Base-by-base conservation (phyloP, 495 filamentous ascomycete genomes). In the Hypoxylon fragiforme region DNA sequence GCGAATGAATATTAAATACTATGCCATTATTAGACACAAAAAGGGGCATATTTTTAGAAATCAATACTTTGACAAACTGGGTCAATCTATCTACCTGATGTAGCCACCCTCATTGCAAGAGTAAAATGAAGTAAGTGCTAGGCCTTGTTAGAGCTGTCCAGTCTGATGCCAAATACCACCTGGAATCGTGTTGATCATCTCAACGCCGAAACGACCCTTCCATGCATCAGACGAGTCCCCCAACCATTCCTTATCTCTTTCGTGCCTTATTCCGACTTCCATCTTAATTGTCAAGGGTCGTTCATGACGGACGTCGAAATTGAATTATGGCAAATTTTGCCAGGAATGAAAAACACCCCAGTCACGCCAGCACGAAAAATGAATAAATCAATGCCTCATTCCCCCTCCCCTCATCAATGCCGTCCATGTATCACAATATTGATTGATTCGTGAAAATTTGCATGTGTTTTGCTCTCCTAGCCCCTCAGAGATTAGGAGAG, bases 401-500 rank as follows among this genome's bases (percentile, higher is more conserved):
- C 50, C 54, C 19, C 46, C 40, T 54, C 54, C 54, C 19, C 46
- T 54, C 54, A 19, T 59, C 54, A 38, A 54, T 63, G 49, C 48
- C 45, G 35, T 42, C 49, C 49, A 30, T 28, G 39, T 50, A 50
- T 38, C 44, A 35, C 30, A 36, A 50, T 61, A 31, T 50, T 35
- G n/a, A 31, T 50, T 35, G n/a, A 32, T 36, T 21, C 18, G 28
- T 26, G 32, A 38, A 38, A 21, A 14, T 40, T 39, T 13, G 35
- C 39, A 26, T 12, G 48, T 37, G 11, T 22, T 37, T 41, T 42
- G 19, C 13, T 22, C 35, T 15, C 31, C 3, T 41, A 57, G 3
- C 30, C 16, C 16, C 16, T 11, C 9, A 43, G 35, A 2, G n/a
- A 52, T 72, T 71, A 98, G 31, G 95, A 97, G 46, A 99, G 78